These are phyloP conservation scores for Spirogloea muscicola DNA, from an alignment of 139 green algal genomes.

Conservation along the genomic window DNA sequence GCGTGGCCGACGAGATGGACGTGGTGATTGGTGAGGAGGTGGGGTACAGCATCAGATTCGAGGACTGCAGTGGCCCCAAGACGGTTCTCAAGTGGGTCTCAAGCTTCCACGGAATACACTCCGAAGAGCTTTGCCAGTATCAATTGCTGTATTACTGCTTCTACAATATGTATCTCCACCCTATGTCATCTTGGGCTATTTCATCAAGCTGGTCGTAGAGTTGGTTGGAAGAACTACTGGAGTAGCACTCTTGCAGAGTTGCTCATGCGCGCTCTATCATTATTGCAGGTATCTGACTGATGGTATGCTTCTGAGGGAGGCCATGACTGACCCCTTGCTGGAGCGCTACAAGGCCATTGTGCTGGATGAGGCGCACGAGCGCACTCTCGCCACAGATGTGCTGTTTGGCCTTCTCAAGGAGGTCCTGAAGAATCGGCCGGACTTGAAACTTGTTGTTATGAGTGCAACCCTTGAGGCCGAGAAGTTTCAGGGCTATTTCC, in stretches of 20 bases:
- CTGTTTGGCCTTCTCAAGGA: conserved; percentile 86
- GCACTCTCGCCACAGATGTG: conserved; percentile 79
- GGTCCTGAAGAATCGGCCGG: conserved; percentile 71
- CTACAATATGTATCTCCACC: too few species aligned
- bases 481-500: conserved; percentile 98
- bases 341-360: conserved; percentile 69
- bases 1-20: conserved; percentile 66
- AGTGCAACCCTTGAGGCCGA: conserved; percentile 96
- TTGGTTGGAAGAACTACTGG: too few species aligned
- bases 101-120: background rate
- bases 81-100: conserved; percentile 72
- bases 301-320: conserved; percentile 62
- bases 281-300: conserved; percentile 58
- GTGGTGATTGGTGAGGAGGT: conserved; percentile 59
- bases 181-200: too few species aligned
- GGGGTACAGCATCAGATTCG: conserved; percentile 84
- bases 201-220: too few species aligned
- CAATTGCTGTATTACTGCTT: too few species aligned
- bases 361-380: conserved; percentile 83
- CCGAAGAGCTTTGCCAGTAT: too few species aligned
- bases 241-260: too few species aligned
- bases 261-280: too few species aligned
- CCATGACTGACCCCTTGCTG: conserved; percentile 60
- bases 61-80: conserved; percentile 65
- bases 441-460: conserved; percentile 99